Base-by-base conservation (phyloP, 139 green algal genomes). In the Tetraselmis chui region DNA sequence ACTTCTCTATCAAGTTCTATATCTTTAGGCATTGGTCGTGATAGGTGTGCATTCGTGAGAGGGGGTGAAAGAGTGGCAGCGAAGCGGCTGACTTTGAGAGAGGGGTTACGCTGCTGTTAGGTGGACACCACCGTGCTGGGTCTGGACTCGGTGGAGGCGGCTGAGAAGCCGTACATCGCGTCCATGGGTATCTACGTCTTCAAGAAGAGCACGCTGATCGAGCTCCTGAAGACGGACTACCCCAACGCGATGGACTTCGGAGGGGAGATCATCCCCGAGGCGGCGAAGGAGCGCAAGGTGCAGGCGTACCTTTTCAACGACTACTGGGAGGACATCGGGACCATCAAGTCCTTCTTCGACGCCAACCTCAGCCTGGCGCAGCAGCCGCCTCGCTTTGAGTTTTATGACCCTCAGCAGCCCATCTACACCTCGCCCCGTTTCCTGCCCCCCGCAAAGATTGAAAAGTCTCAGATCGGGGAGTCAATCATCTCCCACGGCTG, bases 151-250 rank as follows among this genome's bases (percentile, higher is more conserved):
- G 90, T 92, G 76, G 90, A 95, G 78, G 94, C 95, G 0, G 31
- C 86, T 78, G 79, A 95, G 84, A 93, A 94, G 88, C 93, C 94
- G 5, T 99, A 93, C 95, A 99, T 99, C 78, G 97, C 97, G 0
- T 97, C 91, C 81, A 99, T 99, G 97, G 97, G 97, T 81, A 99
- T 99, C 91, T 99, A 99, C 84, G 95, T 99, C 29, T 99, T 99
- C 93, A 98, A 98, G 89, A 98, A 98, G 91, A 81, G 91, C 1
- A 89, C 95, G 24, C 90, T 99, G 74, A 30, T 95, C 30, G 80
- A 97, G 31, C 88, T 97, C 78, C 89, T 95, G 31, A 88, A 86
- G 76, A 81, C 89, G 1, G 86, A 89, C 23, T 86, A 92, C 82
- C 88, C 90, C 59, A 86, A 84, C 58, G 89, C 90, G 77, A 97